Base-by-base conservation (phyloP, 352 stramenopile genomes). In the Phytopythium kandeliae region DNA sequence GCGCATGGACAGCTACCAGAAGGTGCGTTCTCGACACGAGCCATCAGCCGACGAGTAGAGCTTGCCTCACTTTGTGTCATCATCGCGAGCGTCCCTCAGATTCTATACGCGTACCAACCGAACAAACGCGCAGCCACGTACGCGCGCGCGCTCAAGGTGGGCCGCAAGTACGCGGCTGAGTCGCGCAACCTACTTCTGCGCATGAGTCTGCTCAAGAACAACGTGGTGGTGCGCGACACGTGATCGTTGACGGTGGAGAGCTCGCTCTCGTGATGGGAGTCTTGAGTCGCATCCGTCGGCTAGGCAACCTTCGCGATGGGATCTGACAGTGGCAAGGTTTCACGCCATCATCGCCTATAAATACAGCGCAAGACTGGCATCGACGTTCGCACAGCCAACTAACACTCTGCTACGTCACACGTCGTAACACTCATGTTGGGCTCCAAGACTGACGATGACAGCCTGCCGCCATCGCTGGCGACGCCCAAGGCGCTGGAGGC, bases 1-100 rank as follows among this genome's bases (percentile, higher is more conserved):
- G 8, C 79, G 83, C 48, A 90, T 96, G 55, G 87, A 96, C 71
- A 90, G 84, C 47, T 91, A 96, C 53, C 66, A 90, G 51, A 93
- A 92, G 75, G 82, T 93, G 19, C n/a, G 11, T 51, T 7, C 36
- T 41, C 51, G 46, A 7, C 13, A 21, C 9, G 3, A 19, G 3
- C 12, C 38, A 7, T n/a, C 21, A 16, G 15, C 38, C 38, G n/a
- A n/a, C n/a, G n/a, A n/a, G n/a, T n/a, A n/a, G n/a, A n/a, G n/a
- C n/a, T n/a, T n/a, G n/a, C n/a, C n/a, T n/a, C n/a, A n/a, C n/a
- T n/a, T n/a, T n/a, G n/a, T n/a, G n/a, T n/a, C n/a, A n/a, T n/a
- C n/a, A n/a, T n/a, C n/a, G n/a, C n/a, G n/a, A n/a, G n/a, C n/a
- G n/a, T n/a, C n/a, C n/a, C n/a, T n/a, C 24, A 93, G 84, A 73